Evolutionary conservation across 331 rosid species (phyloP), one percentile per base, ranked within the genome.

Genomic region (Pyrus hybrid): DNA sequence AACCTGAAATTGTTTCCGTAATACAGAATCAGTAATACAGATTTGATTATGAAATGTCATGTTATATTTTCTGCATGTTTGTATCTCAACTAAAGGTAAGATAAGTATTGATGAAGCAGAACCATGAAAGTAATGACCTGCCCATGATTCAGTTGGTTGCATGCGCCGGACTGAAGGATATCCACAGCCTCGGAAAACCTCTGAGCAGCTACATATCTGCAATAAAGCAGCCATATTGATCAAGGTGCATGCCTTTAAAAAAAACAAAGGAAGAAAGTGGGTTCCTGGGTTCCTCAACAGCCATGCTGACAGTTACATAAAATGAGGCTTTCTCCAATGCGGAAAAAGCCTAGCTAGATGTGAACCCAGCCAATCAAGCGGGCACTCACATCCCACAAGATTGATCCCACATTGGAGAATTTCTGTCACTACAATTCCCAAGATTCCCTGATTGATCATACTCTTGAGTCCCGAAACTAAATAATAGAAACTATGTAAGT

Each of bases 121-220:
- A 41, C 11, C n/a, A 13, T 4, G 21, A 60, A 72, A 33, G 79
- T 29, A 37, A 56, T 62, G 18, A 95, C 99, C 99, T 95, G 99
- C 61, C 79, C 91, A 41, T 81, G 81, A 67, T 90, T 81, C 85
- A 95, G 70, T 61, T 95, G 99, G 70, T 83, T 69, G 92, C 97
- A 88, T 37, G 97, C 93, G 64, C 99, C 99, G 1, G 96, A 87
- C 68, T 92, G 89, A 74, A 92, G 86, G 79, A 95, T 77, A 85
- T 90, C 98, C 86, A 89, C 80, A 64, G 97, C 97, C 76, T 95
- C 99, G 26, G 87, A 62, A 81, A 73, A 83, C 87, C 92, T 91
- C 83, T 92, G 82, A 67, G 90, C 91, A 76, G 90, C 71, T n/a
- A 83, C 85, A 75, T 92, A 95, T 85, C 99, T 92, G 93, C 80